A percentile compares a stretch with the other conserved stretches of the same genome.
These are phyloP conservation scores for Malassezia vespertilionis DNA, from an alignment of 1,284 basidiomycete genomes.

Conservation along the genomic window DNA sequence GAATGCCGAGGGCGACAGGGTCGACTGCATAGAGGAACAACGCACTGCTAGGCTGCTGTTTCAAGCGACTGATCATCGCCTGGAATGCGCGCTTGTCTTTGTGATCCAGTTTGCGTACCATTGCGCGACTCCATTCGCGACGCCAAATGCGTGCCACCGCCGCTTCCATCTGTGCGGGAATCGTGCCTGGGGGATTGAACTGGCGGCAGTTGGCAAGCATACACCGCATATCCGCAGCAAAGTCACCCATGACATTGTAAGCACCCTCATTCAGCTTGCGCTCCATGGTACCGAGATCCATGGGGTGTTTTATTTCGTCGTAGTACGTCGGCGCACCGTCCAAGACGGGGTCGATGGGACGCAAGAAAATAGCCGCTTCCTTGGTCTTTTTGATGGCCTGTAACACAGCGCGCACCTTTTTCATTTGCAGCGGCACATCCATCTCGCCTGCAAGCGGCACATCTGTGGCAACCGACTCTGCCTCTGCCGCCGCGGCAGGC, in stretches of 20 bases:
- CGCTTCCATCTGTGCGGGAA: constrained; percentile 62
- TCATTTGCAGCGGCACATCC: constrained; percentile 36
- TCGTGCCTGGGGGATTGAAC: constrained; percentile 54
- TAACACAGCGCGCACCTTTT: constrained; percentile 65
- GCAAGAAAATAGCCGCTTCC: constrained; percentile 65
- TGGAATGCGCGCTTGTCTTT: constrained; percentile 71
- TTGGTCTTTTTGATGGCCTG: constrained; percentile 59
- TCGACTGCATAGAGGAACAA: constrained; percentile 59
- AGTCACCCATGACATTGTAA: constrained; percentile 50
- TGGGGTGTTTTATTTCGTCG: constrained; percentile 77
- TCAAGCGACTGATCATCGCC: constrained; percentile 57
- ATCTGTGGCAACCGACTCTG: constrained; percentile 2
- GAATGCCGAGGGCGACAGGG: constrained; percentile 59
- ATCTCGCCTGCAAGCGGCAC: constrained; percentile 14
- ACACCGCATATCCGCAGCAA: constrained; percentile 69
- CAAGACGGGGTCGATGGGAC: constrained; percentile 70
- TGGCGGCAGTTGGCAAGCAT: constrained; percentile 67
- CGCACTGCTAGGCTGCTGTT: constrained; percentile 22
- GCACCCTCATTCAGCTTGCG: constrained; percentile 51
- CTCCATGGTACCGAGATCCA: constrained; percentile 82
- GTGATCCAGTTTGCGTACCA: constrained; percentile 63
- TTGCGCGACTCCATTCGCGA: constrained; percentile 70
- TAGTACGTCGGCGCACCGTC: constrained; percentile 77
- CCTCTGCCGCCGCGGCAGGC: not conserved
- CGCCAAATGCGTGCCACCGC: constrained; percentile 54